phyloP scores from a whole-genome alignment of 2,329 filamentous ascomycete species.

The Alternaria novae-zelandiae region DNA sequence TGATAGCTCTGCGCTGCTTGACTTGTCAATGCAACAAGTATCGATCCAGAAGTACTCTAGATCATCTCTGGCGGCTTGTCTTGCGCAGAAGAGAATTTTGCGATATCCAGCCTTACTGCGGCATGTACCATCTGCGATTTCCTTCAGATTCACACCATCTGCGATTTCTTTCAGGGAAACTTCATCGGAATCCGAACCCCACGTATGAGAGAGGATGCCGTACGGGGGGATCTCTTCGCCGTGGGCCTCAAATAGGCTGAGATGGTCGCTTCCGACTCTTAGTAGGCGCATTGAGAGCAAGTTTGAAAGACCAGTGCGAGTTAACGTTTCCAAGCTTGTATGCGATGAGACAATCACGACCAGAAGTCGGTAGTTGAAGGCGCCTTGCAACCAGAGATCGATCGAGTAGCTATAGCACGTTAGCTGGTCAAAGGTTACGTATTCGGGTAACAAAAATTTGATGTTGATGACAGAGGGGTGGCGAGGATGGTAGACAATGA shows the following conservation, averaged over 20 bases:
- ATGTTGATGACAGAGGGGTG: neutral
- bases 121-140: neutral
- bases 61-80: neutral
- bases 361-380: fast-evolving
- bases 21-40: neutral
- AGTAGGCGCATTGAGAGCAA: neutral
- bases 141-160: neutral
- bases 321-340: neutral
- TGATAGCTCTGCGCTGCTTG: neutral
- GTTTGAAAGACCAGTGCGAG: neutral
- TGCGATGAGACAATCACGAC: neutral
- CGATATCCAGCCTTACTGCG: neutral
- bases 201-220: neutral
- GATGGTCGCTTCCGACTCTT: neutral
- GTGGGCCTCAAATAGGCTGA: neutral
- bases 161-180: neutral
- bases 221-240: neutral
- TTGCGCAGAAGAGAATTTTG: neutral
- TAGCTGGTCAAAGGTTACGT: neutral
- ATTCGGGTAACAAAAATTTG: no score
- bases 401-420: neutral
- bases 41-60: neutral
- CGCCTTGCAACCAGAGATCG: neutral
- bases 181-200: neutral
- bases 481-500: neutral